Conservation (phyloP, 2,329 filamentous ascomycete genomes). For the Phialophora tarda region DNA sequence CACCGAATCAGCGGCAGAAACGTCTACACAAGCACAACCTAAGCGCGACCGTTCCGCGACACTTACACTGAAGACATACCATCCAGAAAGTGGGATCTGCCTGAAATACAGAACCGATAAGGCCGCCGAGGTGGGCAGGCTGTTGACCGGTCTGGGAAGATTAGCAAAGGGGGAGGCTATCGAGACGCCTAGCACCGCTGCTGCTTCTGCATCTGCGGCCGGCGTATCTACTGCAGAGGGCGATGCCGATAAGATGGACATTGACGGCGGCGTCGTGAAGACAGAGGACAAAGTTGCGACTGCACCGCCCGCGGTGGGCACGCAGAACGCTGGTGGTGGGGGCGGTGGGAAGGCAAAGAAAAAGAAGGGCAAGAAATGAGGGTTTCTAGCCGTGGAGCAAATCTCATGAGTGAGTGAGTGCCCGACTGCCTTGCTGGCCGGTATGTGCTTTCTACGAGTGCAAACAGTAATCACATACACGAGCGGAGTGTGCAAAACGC, state of each 20-base stretch:
- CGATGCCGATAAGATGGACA: conserved; percentile 39
- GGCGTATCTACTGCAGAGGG: conserved; percentile 23
- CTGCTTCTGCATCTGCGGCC: conserved; percentile 48
- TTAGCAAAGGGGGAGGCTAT: conserved; percentile 72
- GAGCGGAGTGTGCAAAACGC: background rate
- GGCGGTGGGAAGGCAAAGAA: conserved; percentile 35
- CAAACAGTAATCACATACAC: background rate
- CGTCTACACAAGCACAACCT: conserved; percentile 35
- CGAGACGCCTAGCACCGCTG: conserved; percentile 44
- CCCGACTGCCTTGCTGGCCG: too few relatives aligned
- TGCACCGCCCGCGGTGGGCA: conserved; percentile 21
- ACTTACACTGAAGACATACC: conserved; percentile 87
- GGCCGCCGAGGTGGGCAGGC: conserved; percentile 82
- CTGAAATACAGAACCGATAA: conserved; percentile 93
- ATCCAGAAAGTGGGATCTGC: conserved; percentile 77
- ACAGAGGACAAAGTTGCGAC: conserved; percentile 28
- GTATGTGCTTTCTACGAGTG: background rate
- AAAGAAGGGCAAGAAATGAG: conserved; percentile 40
- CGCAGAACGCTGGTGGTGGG: conserved; percentile 26
- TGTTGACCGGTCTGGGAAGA: conserved; percentile 77
- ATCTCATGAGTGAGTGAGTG: background rate
- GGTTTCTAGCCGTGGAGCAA: background rate
- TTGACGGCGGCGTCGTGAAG: conserved; percentile 30
- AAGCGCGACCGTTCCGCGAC: conserved; percentile 61
- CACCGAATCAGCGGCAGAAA: conserved; percentile 43